Evolutionary conservation across 306 rosid genomes (phyloP).

Genomic region (Hippophae rhamnoides): DNA sequence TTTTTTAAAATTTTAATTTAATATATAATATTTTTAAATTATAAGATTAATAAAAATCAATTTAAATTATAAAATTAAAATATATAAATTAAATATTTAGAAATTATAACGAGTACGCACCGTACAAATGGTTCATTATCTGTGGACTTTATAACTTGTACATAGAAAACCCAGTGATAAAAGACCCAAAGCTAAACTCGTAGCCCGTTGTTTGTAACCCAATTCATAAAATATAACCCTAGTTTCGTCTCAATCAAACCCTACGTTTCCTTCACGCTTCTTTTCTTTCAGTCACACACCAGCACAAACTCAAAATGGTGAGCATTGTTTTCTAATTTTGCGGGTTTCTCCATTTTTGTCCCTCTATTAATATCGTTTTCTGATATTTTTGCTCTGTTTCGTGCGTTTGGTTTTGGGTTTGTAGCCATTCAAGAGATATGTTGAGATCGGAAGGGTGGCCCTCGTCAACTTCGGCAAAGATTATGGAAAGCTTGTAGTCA

Average conservation of each 20-base stretch:
- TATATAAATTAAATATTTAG: no score
- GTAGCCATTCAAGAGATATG: constrained; percentile 88
- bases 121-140: no score
- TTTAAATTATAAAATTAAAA: no score
- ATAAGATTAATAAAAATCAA: no score
- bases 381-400: background rate
- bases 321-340: constrained; percentile 2
- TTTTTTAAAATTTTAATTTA: no score
- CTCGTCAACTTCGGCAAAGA: constrained; percentile 84
- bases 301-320: constrained; percentile 37
- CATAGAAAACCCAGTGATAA: no score
- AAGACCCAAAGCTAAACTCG: no score
- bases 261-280: background rate
- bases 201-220: no score
- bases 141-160: no score
- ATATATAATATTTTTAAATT: no score
- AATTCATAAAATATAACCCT: background rate
- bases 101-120: no score
- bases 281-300: constrained; percentile 16
- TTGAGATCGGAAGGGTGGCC: constrained; percentile 92
- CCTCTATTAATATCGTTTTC: background rate
- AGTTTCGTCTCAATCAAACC: constrained; percentile 8
- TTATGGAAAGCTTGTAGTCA: constrained; percentile 83
- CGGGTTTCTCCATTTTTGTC: background rate
- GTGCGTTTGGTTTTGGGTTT: background rate